These are phyloP conservation scores for Thermothelomyces thermophilus DNA, from an alignment of 2,329 filamentous ascomycete genomes.

Conservation along the genomic window DNA sequence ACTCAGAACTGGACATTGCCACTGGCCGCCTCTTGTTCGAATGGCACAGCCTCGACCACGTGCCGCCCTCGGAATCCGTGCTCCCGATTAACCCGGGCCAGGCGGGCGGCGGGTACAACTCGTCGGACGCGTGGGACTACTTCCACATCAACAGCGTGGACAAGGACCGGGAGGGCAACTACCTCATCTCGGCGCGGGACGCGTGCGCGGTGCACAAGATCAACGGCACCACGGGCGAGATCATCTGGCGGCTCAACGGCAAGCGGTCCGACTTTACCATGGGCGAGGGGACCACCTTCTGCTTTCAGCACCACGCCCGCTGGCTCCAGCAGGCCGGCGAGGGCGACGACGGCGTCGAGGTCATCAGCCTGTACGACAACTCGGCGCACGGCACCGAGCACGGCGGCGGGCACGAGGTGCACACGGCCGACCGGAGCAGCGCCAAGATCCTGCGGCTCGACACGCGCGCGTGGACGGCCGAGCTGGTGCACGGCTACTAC, in stretches of 20 bases:
- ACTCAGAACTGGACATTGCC: slow-evolving; percentile 40
- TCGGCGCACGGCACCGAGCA: slow-evolving; percentile 39
- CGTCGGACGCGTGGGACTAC: slow-evolving; percentile 38
- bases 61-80: slow-evolving; percentile 39
- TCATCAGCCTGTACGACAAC: slow-evolving; percentile 46
- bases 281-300: slow-evolving; percentile 28
- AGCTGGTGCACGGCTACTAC: slow-evolving; percentile 40
- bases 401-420: slow-evolving; percentile 24
- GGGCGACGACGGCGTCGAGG: slow-evolving; percentile 25
- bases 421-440: slow-evolving; percentile 30
- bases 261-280: slow-evolving; percentile 37
- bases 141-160: slow-evolving; percentile 47
- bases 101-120: slow-evolving; percentile 25
- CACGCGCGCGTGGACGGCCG: slow-evolving; percentile 37
- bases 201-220: slow-evolving; percentile 37
- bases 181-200: slow-evolving; percentile 40
- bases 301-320: slow-evolving; percentile 43
- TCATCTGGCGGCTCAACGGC: slow-evolving; percentile 43
- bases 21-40: slow-evolving; percentile 52
- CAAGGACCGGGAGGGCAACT: slow-evolving; percentile 39
- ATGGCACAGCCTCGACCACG: slow-evolving; percentile 51
- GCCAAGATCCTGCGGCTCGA: slow-evolving; percentile 42
- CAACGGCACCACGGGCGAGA: slow-evolving; percentile 35
- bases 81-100: slow-evolving; percentile 42
- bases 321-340: slow-evolving; percentile 32